These are phyloP conservation scores for Moniliella sp. DNA, from an alignment of 1,284 basidiomycete species.

Conservation along the genomic window DNA sequence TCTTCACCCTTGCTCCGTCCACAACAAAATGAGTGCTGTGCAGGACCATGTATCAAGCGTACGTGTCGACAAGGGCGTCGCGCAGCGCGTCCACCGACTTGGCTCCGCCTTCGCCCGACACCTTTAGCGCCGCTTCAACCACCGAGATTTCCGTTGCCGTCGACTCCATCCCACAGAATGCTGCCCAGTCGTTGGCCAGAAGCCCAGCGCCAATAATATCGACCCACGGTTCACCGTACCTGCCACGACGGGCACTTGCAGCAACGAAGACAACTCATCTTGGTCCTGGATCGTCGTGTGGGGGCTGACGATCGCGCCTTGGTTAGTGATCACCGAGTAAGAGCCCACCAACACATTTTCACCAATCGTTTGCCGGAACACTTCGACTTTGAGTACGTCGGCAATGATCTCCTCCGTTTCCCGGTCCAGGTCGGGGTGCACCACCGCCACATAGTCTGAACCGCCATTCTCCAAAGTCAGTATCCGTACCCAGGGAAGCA, in stretches of 20 bases:
- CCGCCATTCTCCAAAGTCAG: neutral
- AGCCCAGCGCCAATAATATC: slow-evolving; percentile 91
- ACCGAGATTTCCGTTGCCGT: slow-evolving; percentile 96
- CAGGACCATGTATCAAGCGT: no score
- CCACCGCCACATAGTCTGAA: slow-evolving; percentile 25
- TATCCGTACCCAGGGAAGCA: no score
- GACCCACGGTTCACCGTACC: slow-evolving; percentile 92
- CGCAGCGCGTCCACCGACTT: slow-evolving; percentile 26
- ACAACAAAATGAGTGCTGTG: no score
- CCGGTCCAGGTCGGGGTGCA: slow-evolving; percentile 68
- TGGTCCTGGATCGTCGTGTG: slow-evolving; percentile 91
- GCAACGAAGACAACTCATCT: slow-evolving; percentile 81
- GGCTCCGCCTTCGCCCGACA: slow-evolving; percentile 11
- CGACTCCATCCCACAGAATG: slow-evolving; percentile 45
- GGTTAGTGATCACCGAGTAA: slow-evolving; percentile 81
- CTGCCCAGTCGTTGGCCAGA: slow-evolving; percentile 96
- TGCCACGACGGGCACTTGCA: slow-evolving; percentile 85
- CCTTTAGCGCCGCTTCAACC: slow-evolving; percentile 77
- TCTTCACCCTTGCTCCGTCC: no score
- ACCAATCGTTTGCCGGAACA: slow-evolving; percentile 84
- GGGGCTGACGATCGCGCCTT: slow-evolving; percentile 89
- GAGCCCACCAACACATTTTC: slow-evolving; percentile 88
- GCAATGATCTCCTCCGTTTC: slow-evolving; percentile 99
- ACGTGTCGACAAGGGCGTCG: slow-evolving; percentile 29
- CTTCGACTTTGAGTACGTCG: slow-evolving; percentile 94